These are phyloP conservation scores for Annulohypoxylon moriforme DNA, from an alignment of 495 filamentous ascomycete genomes.

Conservation along the genomic window DNA sequence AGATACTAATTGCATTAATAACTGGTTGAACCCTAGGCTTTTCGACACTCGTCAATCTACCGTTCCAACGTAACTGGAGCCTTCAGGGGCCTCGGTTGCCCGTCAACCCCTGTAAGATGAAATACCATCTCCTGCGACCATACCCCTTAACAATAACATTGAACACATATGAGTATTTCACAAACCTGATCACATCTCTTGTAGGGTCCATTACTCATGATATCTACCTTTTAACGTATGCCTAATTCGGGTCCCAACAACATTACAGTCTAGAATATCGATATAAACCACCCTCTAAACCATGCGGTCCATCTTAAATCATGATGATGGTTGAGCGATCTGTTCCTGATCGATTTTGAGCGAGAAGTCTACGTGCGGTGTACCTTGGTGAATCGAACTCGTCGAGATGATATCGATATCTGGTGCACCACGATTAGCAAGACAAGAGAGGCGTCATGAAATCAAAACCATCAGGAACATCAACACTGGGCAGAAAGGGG, in stretches of 20 bases:
- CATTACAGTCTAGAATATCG: not conserved
- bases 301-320: not conserved
- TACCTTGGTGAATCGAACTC: conserved; percentile 96
- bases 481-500: not conserved
- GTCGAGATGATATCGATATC: conserved; percentile 96
- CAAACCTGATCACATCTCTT: not conserved
- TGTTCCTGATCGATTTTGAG: conserved; percentile 78
- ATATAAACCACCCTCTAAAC: not conserved
- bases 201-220: not conserved
- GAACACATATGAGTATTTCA: not conserved
- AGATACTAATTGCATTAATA: not conserved
- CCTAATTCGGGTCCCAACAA: not conserved
- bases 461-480: not conserved
- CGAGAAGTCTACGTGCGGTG: conserved; percentile 92
- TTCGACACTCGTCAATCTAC: not conserved
- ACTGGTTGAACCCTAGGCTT: not conserved
- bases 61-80: not conserved
- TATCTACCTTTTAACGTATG: not conserved
- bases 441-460: not conserved
- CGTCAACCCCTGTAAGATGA: not conserved
- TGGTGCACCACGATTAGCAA: conserved; percentile 42
- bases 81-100: not conserved
- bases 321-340: not conserved
- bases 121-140: not conserved
- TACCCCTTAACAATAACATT: not conserved